A percentile compares a stretch with the other conserved stretches of the same genome.
These are phyloP conservation scores for Neopestalotiopsis clavispora DNA, from an alignment of 2,329 filamentous ascomycete species.

Conservation along the genomic window DNA sequence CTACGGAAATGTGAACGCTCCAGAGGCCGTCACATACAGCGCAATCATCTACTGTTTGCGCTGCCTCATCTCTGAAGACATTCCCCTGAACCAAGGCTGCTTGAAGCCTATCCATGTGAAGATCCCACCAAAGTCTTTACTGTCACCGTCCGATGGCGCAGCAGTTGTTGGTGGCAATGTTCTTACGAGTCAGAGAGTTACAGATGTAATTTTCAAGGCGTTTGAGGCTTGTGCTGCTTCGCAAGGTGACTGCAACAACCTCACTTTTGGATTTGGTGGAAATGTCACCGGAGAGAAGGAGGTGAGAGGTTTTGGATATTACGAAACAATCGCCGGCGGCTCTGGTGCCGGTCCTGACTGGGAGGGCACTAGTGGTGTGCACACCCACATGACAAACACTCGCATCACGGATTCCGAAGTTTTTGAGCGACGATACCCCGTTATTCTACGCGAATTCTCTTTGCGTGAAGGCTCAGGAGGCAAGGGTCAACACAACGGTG, in stretches of 20 bases:
- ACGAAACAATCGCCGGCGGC: constrained; percentile 79
- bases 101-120: constrained; percentile 72
- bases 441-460: constrained; percentile 69
- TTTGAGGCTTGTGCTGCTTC: constrained; percentile 76
- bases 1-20: constrained; percentile 77
- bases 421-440: constrained; percentile 75
- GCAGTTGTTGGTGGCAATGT: constrained; percentile 82
- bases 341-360: constrained; percentile 71
- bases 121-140: constrained; percentile 71
- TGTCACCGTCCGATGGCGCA: constrained; percentile 72
- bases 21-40: constrained; percentile 76
- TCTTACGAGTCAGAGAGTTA: constrained; percentile 74
- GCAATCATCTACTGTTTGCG: constrained; percentile 82
- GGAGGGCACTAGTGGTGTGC: constrained; percentile 72
- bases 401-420: constrained; percentile 77
- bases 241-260: constrained; percentile 78
- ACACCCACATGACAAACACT: constrained; percentile 81
- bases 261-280: constrained; percentile 78
- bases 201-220: constrained; percentile 77
- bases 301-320: constrained; percentile 76
- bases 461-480: constrained; percentile 65
- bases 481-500: constrained; percentile 65
- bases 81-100: constrained; percentile 80
- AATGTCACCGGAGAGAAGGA: constrained; percentile 58
- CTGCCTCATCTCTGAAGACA: constrained; percentile 75